Conservation (phyloP, 2,329 filamentous ascomycete species). For the Phaeosphaeria sp. region DNA sequence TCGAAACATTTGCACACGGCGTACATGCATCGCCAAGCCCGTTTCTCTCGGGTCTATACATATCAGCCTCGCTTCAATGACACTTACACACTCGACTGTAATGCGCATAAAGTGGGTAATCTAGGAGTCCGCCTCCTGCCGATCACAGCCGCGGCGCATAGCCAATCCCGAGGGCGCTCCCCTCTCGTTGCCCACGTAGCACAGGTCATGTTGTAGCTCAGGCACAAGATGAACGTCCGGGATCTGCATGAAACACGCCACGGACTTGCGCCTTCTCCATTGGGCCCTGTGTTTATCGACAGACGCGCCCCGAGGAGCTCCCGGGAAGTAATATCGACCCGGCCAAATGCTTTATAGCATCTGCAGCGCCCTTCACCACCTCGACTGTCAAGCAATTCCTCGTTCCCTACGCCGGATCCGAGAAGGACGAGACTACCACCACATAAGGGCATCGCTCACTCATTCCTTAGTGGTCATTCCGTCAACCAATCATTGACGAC, state of each 20-base stretch:
- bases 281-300: constrained; percentile 24
- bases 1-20: neutral
- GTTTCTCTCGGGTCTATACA: neutral
- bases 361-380: constrained; percentile 3
- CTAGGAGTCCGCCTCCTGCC: neutral
- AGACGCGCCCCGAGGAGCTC: constrained; percentile 5
- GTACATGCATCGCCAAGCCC: neutral
- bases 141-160: neutral
- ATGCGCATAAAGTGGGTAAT: constrained; percentile 2
- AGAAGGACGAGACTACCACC: neutral
- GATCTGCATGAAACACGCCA: constrained; percentile 16
- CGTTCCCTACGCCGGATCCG: neutral
- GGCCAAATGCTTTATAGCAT: constrained; percentile 6
- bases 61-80: neutral
- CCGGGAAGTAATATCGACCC: neutral
- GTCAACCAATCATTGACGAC: neutral
- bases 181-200: neutral
- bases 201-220: constrained; percentile 4
- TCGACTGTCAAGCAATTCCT: neutral
- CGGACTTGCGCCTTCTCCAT: constrained; percentile 21
- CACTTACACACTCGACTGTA: neutral
- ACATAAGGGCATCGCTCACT: neutral
- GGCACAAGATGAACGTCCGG: constrained; percentile 3
- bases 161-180: neutral
- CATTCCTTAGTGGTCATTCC: constrained; percentile 1